Percentiles rank a stretch among this genome's conserved stretches.
phyloP scores from a whole-genome alignment of 2,329 filamentous ascomycete species.

The Trichophaea hybrida region DNA sequence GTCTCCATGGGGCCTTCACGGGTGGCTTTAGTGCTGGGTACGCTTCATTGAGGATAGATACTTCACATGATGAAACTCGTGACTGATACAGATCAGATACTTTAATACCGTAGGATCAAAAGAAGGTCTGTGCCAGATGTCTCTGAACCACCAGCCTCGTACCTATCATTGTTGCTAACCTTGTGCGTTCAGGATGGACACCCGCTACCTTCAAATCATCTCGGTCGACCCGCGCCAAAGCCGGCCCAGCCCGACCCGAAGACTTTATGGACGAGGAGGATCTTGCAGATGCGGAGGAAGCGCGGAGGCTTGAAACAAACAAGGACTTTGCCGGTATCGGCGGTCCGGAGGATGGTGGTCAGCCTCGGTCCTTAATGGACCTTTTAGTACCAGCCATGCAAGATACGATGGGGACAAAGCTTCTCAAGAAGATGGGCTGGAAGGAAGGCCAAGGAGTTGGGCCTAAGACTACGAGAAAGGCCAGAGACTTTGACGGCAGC shows the following conservation, averaged over 20 bases:
- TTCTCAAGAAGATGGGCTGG: conserved; percentile 91
- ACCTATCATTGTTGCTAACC: conserved; percentile 1
- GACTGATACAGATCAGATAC: conserved; percentile 44
- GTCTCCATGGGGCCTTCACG: conserved; percentile 89
- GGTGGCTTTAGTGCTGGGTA: conserved; percentile 94
- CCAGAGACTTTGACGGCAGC: conserved; percentile 47
- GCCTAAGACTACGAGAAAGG: conserved; percentile 58
- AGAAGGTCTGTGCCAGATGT: conserved; percentile 42
- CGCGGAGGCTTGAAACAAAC: conserved; percentile 57
- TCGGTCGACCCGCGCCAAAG: conserved; percentile 55
- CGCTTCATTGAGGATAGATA: conserved; percentile 28
- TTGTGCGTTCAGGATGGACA: conserved; percentile 49
- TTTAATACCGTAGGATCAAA: conserved; percentile 98
- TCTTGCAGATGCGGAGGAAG: conserved; percentile 68
- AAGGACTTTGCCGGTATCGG: conserved; percentile 64
- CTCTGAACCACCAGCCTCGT: background rate
- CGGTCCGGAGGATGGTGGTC: conserved; percentile 31
- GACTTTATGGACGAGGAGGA: conserved; percentile 99
- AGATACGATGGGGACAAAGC: conserved; percentile 72
- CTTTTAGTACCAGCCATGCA: conserved; percentile 52
- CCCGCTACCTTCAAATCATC: conserved; percentile 87
- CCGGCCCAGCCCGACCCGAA: conserved; percentile 50
- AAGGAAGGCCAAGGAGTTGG: conserved; percentile 85
- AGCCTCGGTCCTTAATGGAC: conserved; percentile 43
- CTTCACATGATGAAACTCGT: background rate